Base-by-base conservation (phyloP, 2,329 filamentous ascomycete species). In the Tolypocladium tropicale region DNA sequence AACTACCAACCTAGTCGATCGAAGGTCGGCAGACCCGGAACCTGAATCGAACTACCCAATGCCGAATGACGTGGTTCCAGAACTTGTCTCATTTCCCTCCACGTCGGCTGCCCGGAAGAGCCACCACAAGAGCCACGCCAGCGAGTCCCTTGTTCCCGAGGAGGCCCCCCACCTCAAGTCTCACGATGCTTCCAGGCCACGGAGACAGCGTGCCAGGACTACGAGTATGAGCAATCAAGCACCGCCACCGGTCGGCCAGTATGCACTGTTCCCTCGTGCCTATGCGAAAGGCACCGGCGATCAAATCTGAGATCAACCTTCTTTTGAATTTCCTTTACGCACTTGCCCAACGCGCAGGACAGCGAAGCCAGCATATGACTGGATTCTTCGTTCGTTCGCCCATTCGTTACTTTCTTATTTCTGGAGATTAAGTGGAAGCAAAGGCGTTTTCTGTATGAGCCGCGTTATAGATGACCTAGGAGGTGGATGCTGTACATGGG, bases 211-310 rank as follows among this genome's bases (percentile, higher is more conserved):
- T 12, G 74, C 77, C 4, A 68, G 75, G 56, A 80, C 77, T 10
- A 72, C 76, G 16, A 78, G 76, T 58, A 62, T 77, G 34, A 74
- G 72, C 65, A 70, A 71, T 1, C 72, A 72, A 46, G 59, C 63
- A 32, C 68, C 74, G 10, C 72, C 74, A 6, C 76, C 75, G 11
- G 69, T 76, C n/a, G 75, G 73, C 23, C 76, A 76, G 59, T 79
- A 76, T 59, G 72, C 73, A 41, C 65, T 77, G 16, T 78, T 78
- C 59, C 76, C 76, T 21, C 68, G 69, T n/a, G 59, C 63, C 52
- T 64, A 67, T 36, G 58, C 65, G 46, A 71, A 70, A 60, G 62
- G 60, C 11, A 65, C 61, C 25, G 65, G 67, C 28, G 68, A 70
- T 53, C 65, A 67, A 16, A 69, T 73, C 49, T 73, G 62, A 59